phyloP scores from a whole-genome alignment of 2,329 filamentous ascomycete genomes.

The Penicillium olsonii region DNA sequence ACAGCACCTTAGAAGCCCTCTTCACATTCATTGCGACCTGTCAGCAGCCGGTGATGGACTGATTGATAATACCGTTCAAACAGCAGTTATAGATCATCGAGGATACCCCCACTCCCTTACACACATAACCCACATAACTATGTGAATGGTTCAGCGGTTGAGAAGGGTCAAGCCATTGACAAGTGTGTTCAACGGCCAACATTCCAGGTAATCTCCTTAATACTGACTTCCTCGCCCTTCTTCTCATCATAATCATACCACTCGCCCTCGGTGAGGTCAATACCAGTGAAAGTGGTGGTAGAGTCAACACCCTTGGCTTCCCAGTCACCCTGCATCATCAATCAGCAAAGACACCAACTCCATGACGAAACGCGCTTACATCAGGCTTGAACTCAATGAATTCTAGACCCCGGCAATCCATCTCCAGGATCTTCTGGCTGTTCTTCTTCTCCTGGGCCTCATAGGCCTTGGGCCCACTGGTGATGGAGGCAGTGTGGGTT shows the following conservation, averaged over 20 bases:
- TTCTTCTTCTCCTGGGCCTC: conserved; percentile 57
- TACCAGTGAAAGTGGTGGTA: conserved; percentile 73
- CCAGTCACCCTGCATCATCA: conserved; percentile 73
- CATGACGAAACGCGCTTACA: conserved; percentile 52
- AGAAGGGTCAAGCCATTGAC: too few species aligned
- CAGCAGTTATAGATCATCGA: too few species aligned
- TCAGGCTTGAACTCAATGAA: conserved; percentile 90
- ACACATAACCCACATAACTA: too few species aligned
- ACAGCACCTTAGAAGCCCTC: neutral
- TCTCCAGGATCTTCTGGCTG: conserved; percentile 76
- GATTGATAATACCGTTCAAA: too few species aligned
- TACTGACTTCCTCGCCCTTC: conserved; percentile 84
- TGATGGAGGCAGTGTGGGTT: conserved; percentile 73
- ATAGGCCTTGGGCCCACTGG: conserved; percentile 71
- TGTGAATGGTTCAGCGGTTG: too few species aligned
- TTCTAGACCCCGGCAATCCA: conserved; percentile 92
- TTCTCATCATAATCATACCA: conserved; percentile 99
- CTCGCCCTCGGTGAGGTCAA: conserved; percentile 85
- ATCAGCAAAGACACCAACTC: conserved; percentile 7
- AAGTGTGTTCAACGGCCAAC: conserved; percentile 68
- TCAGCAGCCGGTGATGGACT: too few species aligned
- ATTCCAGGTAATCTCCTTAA: conserved; percentile 86
- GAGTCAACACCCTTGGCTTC: conserved; percentile 80
- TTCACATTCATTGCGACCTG: too few species aligned
- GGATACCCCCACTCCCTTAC: too few species aligned